A percentile compares a stretch with the other conserved stretches of the same genome.
These are phyloP conservation scores for Candida krabiensis DNA, from an alignment of 805 yeast genomes.

Conservation along the genomic window DNA sequence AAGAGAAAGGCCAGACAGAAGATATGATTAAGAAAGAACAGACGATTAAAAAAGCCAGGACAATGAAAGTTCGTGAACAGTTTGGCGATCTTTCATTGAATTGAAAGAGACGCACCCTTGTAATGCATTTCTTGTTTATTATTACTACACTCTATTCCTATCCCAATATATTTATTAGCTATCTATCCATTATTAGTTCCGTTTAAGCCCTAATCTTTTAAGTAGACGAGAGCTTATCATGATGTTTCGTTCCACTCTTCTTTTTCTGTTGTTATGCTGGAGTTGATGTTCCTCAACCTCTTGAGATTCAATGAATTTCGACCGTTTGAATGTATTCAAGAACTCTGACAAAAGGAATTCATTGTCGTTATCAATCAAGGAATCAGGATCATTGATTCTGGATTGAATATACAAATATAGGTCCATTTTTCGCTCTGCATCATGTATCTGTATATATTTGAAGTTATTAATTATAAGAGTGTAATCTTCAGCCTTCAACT, in stretches of 20 bases:
- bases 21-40: slow-evolving; percentile 25
- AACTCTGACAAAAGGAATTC: slow-evolving; percentile 7
- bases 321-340: slow-evolving; percentile 12
- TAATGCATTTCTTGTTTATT: too few relatives aligned
- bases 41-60: slow-evolving; percentile 27
- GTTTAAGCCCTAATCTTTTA: slow-evolving; percentile 6
- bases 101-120: too few relatives aligned
- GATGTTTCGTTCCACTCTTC: slow-evolving; percentile 12
- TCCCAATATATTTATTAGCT: too few relatives aligned
- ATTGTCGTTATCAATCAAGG: slow-evolving; percentile 2
- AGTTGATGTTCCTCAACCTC: not conserved
- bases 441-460: slow-evolving; percentile 8
- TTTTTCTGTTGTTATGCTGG: not conserved
- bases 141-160: too few relatives aligned
- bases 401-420: slow-evolving; percentile 19
- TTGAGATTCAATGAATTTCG: slow-evolving; percentile 12
- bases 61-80: slow-evolving; percentile 21
- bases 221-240: slow-evolving; percentile 3
- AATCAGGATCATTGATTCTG: slow-evolving; percentile 9
- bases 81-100: slow-evolving; percentile 22
- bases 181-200: not conserved
- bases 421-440: slow-evolving; percentile 9
- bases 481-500: slow-evolving; percentile 10
- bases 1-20: slow-evolving; percentile 16
- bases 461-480: slow-evolving; percentile 13